Percentiles rank a stretch among this genome's conserved stretches.
These are phyloP conservation scores for Nymphaea thermarum DNA, from an alignment of 164 flowering plant species.

Conservation along the genomic window DNA sequence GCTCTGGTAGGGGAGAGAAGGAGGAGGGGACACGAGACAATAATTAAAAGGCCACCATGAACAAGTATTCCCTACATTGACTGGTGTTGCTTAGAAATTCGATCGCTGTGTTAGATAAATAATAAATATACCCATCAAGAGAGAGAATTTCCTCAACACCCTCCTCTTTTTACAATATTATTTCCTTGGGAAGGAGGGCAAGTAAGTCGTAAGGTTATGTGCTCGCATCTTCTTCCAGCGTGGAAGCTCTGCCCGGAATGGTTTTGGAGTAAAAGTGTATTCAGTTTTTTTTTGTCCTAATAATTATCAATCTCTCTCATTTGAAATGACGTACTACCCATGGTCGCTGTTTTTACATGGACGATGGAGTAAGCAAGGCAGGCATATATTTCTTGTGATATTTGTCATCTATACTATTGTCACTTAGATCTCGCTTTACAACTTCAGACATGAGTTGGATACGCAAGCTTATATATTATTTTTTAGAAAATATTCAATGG, in stretches of 20 bases:
- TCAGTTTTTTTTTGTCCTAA: too few relatives aligned
- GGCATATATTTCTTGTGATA: too few relatives aligned
- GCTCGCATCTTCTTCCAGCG: background rate
- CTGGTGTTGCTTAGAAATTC: background rate
- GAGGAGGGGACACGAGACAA: conserved; percentile 2
- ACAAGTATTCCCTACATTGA: background rate
- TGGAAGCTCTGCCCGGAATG: background rate
- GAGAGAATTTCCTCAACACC: background rate
- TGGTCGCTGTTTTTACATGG: too few relatives aligned
- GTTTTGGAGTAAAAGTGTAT: background rate
- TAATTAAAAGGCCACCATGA: background rate
- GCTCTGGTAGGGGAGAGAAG: background rate
- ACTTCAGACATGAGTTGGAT: too few relatives aligned
- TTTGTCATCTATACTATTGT: too few relatives aligned
- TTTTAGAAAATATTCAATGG: too few relatives aligned
- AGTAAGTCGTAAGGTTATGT: background rate
- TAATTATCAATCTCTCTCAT: too few relatives aligned
- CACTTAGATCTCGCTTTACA: too few relatives aligned
- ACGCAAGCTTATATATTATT: too few relatives aligned
- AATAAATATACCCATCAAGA: background rate
- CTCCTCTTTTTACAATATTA: background rate
- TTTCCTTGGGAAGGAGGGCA: background rate
- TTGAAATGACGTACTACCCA: too few relatives aligned
- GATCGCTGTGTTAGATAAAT: background rate
- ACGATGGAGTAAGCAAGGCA: too few relatives aligned